These are phyloP conservation scores for Scutellaria baicalensis DNA, from an alignment of 257 asterid species.

Conservation along the genomic window DNA sequence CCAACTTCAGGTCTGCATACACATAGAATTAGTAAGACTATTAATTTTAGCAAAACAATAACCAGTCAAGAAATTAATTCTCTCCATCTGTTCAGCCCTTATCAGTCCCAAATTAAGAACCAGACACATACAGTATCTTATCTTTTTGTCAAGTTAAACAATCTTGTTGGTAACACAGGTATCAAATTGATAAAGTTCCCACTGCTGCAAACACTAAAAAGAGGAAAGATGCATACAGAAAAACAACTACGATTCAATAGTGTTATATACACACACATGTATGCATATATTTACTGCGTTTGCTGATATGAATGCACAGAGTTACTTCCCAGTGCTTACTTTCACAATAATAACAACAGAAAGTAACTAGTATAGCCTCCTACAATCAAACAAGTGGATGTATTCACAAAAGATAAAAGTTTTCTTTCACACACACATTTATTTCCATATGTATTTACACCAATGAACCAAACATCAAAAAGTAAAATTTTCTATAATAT, in stretches of 20 bases:
- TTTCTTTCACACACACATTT: neutral
- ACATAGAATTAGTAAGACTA: neutral
- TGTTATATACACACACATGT: neutral
- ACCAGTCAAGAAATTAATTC: neutral
- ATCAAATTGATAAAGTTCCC: neutral
- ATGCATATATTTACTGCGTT: neutral
- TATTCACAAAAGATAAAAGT: neutral
- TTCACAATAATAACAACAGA: neutral
- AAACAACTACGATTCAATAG: neutral
- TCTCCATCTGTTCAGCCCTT: neutral
- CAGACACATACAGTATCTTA: neutral
- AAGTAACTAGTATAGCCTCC: neutral
- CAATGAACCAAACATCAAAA: neutral
- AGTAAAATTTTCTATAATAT: neutral
- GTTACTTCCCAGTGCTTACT: no score
- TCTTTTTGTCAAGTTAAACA: neutral
- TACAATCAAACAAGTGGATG: neutral
- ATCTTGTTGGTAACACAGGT: neutral
- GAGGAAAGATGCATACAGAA: neutral
- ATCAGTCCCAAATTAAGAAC: neutral
- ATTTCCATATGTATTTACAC: neutral
- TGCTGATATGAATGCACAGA: no score
- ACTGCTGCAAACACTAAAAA: neutral
- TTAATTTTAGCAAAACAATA: neutral
- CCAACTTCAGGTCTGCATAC: conserved; percentile 14